Base-by-base conservation (phyloP, 2,329 filamentous ascomycete species). In the Atkinsonella texensis region DNA sequence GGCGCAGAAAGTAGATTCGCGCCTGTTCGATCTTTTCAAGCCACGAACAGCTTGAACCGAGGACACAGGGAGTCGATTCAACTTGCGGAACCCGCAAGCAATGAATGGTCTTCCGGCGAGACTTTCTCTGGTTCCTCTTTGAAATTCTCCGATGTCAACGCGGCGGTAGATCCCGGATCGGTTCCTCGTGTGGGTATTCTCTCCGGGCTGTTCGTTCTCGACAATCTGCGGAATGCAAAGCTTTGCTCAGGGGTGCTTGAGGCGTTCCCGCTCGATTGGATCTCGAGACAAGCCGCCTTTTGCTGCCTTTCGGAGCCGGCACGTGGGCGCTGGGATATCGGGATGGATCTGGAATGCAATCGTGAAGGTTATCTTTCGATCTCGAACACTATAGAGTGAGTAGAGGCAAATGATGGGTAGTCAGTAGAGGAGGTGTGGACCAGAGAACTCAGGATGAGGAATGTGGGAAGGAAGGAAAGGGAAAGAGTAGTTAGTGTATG, bases 301-400 rank as follows among this genome's bases (percentile, higher is more conserved):
- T 9, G 11, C 11, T 38, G 3, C 18, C 18, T 39, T 18, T 48
- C 40, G 40, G 33, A 40, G 20, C 42, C 18, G 48, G 45, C 42
- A 45, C 46, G 40, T 31, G 31, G 46, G 35, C 42, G 47, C 2
- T 52, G 42, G 28, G 47, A 20, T 46, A 23, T 46, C 46, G n/a
- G 15, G 9, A 35, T 23, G 18, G 9, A 33, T 31, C 51, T 50
- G 51, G 51, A 53, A 53, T 53, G 51, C n/a, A 23, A 49, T 12
- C 31, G 42, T 13, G 42, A 45, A n/a, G 28, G 17, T 49, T 46
- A 17, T 43, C 8, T 49, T 49, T 32, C 43, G 18, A 20, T 46
- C 12, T 45, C 38, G 43, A 41, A 43, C 47, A 52, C 51, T 52
- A 41, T 23, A 15, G 17, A 20, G 28, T 48, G 40, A 48, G 49